Percentiles rank a stretch among this genome's conserved stretches.
These are phyloP conservation scores for Ottelia alismoides DNA, from an alignment of 106 monocot species.

Conservation along the genomic window DNA sequence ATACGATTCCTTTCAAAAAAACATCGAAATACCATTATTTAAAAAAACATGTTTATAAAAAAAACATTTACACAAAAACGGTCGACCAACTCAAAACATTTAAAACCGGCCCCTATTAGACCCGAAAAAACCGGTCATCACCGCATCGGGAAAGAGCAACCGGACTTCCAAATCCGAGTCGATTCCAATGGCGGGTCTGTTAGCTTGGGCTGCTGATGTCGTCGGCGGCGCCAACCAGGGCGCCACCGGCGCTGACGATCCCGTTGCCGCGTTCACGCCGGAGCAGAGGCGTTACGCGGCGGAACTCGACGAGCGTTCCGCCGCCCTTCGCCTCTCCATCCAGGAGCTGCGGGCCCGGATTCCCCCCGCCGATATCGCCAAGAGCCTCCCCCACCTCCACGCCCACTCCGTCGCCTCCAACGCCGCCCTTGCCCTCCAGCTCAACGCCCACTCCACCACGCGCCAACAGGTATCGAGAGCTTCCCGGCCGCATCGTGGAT, in stretches of 20 bases:
- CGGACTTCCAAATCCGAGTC: no score
- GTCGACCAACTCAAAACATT: no score
- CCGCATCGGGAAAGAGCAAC: no score
- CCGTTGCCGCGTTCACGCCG: no score
- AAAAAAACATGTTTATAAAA: no score
- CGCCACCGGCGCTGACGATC: constrained; percentile 26
- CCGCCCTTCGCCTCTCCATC: constrained; percentile 44
- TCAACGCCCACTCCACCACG: constrained; percentile 67
- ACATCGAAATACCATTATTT: no score
- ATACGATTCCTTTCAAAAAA: no score
- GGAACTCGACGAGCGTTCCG: constrained; percentile 45
- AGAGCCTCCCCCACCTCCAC: no score
- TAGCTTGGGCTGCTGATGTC: constrained; percentile 97
- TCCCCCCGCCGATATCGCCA: constrained; percentile 63
- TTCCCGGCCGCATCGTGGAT: no score
- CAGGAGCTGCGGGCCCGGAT: constrained; percentile 63
- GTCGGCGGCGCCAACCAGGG: constrained; percentile 28
- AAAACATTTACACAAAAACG: no score
- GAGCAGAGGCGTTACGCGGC: constrained; percentile 48
- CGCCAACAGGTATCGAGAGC: constrained; percentile 66
- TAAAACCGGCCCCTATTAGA: no score
- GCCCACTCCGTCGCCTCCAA: constrained; percentile 61
- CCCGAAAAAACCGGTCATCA: no score
- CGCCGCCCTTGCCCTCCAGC: constrained; percentile 58
- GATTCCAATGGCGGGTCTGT: constrained; percentile 65